phyloP scores from a whole-genome alignment of 2,329 filamentous ascomycete genomes.

The Myriangium duriaei region DNA sequence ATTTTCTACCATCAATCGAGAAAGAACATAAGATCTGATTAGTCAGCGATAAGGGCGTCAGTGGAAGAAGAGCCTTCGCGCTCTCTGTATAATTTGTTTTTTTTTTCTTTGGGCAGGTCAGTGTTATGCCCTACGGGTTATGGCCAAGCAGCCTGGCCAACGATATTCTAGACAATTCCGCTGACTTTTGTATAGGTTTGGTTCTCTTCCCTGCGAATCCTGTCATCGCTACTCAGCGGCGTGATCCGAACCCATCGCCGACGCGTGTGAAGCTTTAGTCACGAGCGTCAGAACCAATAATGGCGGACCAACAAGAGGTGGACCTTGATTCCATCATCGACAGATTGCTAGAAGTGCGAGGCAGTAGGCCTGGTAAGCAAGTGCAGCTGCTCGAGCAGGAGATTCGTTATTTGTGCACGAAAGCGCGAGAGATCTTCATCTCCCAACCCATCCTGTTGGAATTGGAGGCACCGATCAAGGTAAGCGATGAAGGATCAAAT shows the following conservation, averaged over 20 bases:
- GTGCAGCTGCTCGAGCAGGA: slow-evolving; percentile 93
- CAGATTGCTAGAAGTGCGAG: slow-evolving; percentile 90
- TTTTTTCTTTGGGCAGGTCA: background rate
- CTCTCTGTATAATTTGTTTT: background rate
- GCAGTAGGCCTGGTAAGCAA: slow-evolving; percentile 95
- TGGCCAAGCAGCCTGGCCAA: too few relatives aligned
- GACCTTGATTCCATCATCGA: slow-evolving; percentile 99
- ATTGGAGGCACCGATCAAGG: slow-evolving; percentile 98
- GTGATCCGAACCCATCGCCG: too few relatives aligned
- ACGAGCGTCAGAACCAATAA: slow-evolving; percentile 30
- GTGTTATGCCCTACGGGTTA: too few relatives aligned
- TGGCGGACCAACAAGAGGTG: slow-evolving; percentile 77
- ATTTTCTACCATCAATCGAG: too few relatives aligned
- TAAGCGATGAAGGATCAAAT: slow-evolving; percentile 35
- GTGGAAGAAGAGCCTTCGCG: background rate
- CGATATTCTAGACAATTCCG: too few relatives aligned
- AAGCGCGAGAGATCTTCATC: slow-evolving; percentile 98
- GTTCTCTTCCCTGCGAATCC: too few relatives aligned
- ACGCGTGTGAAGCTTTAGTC: background rate
- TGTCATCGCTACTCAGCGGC: too few relatives aligned
- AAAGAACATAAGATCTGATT: too few relatives aligned
- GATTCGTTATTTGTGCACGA: slow-evolving; percentile 95
- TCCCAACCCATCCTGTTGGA: slow-evolving; percentile 96
- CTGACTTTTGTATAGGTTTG: too few relatives aligned
- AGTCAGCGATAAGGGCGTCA: background rate